Base-by-base conservation (phyloP, 441 rosid genomes). In the Euphorbia schlechtendalii region DNA sequence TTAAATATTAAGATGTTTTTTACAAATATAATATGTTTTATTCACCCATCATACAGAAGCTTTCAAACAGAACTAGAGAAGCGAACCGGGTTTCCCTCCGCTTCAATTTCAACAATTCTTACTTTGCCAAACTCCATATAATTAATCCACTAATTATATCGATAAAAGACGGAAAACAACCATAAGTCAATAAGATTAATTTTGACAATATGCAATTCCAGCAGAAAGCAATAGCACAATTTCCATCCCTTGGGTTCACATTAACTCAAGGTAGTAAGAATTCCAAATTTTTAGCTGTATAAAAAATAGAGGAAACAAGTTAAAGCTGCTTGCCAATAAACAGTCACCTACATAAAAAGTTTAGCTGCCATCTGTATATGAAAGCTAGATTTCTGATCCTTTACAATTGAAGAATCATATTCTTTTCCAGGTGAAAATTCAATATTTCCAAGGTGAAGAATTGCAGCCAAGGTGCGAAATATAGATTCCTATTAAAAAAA, bases 361-460 rank as follows among this genome's bases (percentile, higher is more conserved):
- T 85, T 80, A 76, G 98, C 96, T 63, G 91, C 88, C 87, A 77
- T 84, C 80, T 88, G 89, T 86, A 92, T 46, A 75, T 90, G 95
- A 56, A 80, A 77, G 63, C 75, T 81, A 74, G 98, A 92, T 67
- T 78, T 89, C 75, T 77, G 80, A 81, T 90, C 96, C 77, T 75
- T 88, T 68, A 92, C 61, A 65, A 71, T 83, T 38, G 98, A 92
- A 70, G 98, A 92, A 73, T 92, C 98, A 25, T 92, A 92, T 79
- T 92, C 98, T 71, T 82, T 84, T 53, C 98, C 98, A 55, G 97
- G 86, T 59, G 92, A 88, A 82, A 92, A 92, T 65, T 92, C 96
- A 71, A 90, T 63, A 72, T 92, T 92, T 59, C 98, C 98, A 63
- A 92, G 85, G 84, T 92, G 98, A 69, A 92, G 79, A 81, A 92